Conservation (phyloP, 2,329 filamentous ascomycete genomes). For the Ophiocordyceps camponoti-saundersi region DNA sequence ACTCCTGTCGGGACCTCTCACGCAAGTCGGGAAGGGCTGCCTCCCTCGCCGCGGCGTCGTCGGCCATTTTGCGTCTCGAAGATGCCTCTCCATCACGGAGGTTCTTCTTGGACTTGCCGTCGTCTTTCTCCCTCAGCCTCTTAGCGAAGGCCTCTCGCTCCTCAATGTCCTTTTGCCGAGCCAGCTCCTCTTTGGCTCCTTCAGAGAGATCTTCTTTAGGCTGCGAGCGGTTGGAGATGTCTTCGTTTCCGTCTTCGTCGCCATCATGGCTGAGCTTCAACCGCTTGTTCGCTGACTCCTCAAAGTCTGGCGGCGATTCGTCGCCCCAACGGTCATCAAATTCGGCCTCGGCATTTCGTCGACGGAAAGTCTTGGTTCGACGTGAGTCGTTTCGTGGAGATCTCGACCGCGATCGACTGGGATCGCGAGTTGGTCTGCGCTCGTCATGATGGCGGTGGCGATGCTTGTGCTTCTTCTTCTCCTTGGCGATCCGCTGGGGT, state of each 20-base stretch:
- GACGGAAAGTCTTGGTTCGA: slow-evolving; percentile 23
- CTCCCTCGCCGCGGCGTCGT: slow-evolving; percentile 45
- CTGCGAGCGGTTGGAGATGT: slow-evolving; percentile 2
- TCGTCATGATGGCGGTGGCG: slow-evolving; percentile 20
- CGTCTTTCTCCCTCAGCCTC: slow-evolving; percentile 55
- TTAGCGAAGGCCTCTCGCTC: slow-evolving; percentile 72
- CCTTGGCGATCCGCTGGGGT: slow-evolving; percentile 31
- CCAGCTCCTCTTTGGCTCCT: slow-evolving; percentile 37
- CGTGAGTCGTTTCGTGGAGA: slow-evolving; percentile 13
- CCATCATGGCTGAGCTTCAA: slow-evolving; percentile 47
- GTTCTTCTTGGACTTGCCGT: slow-evolving; percentile 51
- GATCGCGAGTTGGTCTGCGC: slow-evolving; percentile 11
- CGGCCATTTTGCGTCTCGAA: slow-evolving; percentile 30
- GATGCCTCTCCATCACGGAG: slow-evolving; percentile 39
- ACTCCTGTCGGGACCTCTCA: slow-evolving; percentile 74
- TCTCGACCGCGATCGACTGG: slow-evolving; percentile 12
- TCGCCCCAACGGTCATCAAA: slow-evolving; percentile 73
- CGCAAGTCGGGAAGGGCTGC: slow-evolving; percentile 68
- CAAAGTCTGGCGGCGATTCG: slow-evolving; percentile 49
- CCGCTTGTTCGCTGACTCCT: slow-evolving; percentile 55
- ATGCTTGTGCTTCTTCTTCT: slow-evolving; percentile 28
- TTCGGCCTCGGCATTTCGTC: slow-evolving; percentile 25
- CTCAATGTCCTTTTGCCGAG: slow-evolving; percentile 47
- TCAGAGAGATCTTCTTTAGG: slow-evolving; percentile 37
- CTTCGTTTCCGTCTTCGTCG: neutral